phyloP scores from a whole-genome alignment of 805 yeast genomes.

The Sugiyamaella smithiae region DNA sequence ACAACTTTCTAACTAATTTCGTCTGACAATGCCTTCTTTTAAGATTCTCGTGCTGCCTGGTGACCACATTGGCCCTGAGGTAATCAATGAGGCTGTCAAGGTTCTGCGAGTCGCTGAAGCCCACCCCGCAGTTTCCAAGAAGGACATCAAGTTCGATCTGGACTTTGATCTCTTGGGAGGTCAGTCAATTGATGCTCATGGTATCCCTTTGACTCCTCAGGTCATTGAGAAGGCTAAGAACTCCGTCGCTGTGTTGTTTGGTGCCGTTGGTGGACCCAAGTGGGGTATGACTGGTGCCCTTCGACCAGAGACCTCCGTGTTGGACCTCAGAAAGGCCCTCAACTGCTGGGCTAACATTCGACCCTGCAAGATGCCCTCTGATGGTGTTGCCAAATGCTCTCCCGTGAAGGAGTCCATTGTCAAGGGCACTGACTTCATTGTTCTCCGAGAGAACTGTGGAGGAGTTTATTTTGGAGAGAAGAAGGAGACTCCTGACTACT shows the following conservation, averaged over 20 bases:
- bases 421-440: conserved; percentile 79
- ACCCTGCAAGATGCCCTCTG: conserved; percentile 86
- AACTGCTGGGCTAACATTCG: conserved; percentile 89
- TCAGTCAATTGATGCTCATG: conserved; percentile 94
- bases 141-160: conserved; percentile 48
- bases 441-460: conserved; percentile 90
- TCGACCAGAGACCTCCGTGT: conserved; percentile 93
- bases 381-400: conserved; percentile 69
- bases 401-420: conserved; percentile 78
- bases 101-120: conserved; percentile 69
- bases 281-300: conserved; percentile 90
- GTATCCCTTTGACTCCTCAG: conserved; percentile 80
- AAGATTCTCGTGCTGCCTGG: conserved; percentile 76
- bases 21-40: not conserved
- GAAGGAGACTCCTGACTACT: conserved; percentile 77
- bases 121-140: conserved; percentile 21
- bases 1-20: too few relatives aligned
- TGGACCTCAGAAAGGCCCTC: conserved; percentile 87
- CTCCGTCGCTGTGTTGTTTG: conserved; percentile 87
- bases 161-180: conserved; percentile 89
- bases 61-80: conserved; percentile 88
- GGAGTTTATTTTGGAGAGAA: conserved; percentile 94
- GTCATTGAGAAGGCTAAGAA: conserved; percentile 74
- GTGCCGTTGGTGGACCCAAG: conserved; percentile 98
- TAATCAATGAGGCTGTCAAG: conserved; percentile 79